Conservation (phyloP, 768 basidiomycete species). For the Tulasnella sp. region DNA sequence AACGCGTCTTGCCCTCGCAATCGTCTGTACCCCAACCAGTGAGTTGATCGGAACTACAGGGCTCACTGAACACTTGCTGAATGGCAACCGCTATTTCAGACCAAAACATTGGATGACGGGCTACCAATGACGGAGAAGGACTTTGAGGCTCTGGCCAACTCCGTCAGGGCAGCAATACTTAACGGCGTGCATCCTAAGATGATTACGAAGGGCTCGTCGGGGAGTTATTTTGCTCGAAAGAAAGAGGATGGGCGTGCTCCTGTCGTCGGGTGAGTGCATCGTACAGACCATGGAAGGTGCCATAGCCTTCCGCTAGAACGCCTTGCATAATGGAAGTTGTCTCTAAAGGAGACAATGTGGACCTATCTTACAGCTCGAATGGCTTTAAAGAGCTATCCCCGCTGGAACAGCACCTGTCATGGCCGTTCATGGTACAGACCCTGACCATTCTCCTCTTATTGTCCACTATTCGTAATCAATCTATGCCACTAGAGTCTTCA, state of each 20-base stretch:
- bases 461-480: background rate
- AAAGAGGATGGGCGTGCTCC: conserved; percentile 66
- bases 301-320: no score
- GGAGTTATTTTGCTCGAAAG: conserved; percentile 83
- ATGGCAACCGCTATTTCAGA: conserved; percentile 28
- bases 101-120: conserved; percentile 70
- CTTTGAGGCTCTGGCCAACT: conserved; percentile 57
- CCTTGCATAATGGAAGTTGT: no score
- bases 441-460: no score
- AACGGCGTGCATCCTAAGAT: conserved; percentile 83
- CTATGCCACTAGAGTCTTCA: conserved; percentile 54
- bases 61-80: background rate
- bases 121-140: conserved; percentile 61
- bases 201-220: conserved; percentile 81
- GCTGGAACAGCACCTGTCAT: no score
- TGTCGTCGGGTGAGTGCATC: conserved; percentile 63
- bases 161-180: conserved; percentile 54
- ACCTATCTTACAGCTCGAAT: no score
- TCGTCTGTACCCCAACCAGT: conserved; percentile 7
- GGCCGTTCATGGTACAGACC: no score
- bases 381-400: no score
- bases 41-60: background rate
- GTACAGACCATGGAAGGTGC: no score
- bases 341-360: no score
- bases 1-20: conserved; percentile 32